Percentiles rank a stretch among this genome's conserved stretches.
Conservation (phyloP, 2,329 filamentous ascomycete genomes). For the Torrubiellomyces zombiae region DNA sequence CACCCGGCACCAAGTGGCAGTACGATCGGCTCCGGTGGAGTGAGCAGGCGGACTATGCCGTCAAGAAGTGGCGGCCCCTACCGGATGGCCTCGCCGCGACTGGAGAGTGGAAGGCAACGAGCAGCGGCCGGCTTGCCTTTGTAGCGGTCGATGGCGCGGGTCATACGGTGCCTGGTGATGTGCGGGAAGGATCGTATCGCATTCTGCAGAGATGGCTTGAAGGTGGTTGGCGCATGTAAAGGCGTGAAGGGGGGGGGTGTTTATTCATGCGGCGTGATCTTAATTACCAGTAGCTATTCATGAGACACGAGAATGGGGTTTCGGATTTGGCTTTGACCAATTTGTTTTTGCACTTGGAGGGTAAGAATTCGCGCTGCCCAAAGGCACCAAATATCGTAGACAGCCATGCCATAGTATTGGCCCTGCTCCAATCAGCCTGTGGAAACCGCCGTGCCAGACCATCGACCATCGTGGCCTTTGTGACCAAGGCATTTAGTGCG, state of each 20-base stretch:
- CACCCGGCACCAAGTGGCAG: constrained; percentile 15
- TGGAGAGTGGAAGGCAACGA: constrained; percentile 7
- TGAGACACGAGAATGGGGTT: too few species aligned
- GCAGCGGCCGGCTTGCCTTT: constrained; percentile 8
- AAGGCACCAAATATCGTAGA: too few species aligned
- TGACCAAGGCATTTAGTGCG: too few species aligned
- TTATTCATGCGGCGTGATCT: neutral
- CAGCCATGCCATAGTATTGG: too few species aligned
- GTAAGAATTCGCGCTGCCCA: too few species aligned
- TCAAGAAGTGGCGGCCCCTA: constrained; percentile 10
- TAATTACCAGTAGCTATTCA: too few species aligned
- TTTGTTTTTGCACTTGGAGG: too few species aligned
- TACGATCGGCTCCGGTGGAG: constrained; percentile 24
- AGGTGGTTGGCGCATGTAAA: constrained; percentile 4
- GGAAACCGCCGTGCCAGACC: too few species aligned
- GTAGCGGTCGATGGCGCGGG: constrained; percentile 8
- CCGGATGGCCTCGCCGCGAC: constrained; percentile 3
- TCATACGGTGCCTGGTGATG: constrained; percentile 7
- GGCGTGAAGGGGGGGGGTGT: neutral
- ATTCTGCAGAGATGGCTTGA: constrained; percentile 8
- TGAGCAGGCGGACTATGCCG: constrained; percentile 23
- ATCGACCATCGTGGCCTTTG: too few species aligned
- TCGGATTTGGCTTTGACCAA: too few species aligned
- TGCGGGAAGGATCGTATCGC: constrained; percentile 6
- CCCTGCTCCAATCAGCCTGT: too few species aligned